Evolutionary conservation across 805 yeast genomes (phyloP).

Genomic region (Metschnikowia aberdeeniae): DNA sequence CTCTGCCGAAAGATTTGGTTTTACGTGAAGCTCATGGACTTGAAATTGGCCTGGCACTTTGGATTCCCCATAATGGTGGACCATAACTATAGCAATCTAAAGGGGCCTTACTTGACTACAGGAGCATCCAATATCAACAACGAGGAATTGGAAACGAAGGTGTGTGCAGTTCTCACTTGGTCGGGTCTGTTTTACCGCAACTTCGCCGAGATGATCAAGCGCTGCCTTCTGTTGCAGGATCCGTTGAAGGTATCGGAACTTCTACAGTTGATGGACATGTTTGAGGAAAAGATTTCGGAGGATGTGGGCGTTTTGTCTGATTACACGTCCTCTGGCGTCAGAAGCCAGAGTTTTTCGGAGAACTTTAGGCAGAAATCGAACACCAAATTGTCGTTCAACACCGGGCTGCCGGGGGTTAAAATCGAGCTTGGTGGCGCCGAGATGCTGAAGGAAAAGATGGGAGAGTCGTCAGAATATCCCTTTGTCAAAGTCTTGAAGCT

Average conservation of each 20-base stretch:
- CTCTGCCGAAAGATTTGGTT: conserved; percentile 15
- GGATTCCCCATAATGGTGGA: conserved; percentile 33
- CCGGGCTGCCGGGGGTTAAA: conserved; percentile 4
- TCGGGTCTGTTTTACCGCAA: conserved; percentile 21
- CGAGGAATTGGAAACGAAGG: conserved; percentile 33
- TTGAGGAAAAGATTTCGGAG: conserved; percentile 5
- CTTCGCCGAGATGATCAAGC: conserved; percentile 27
- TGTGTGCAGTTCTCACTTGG: conserved; percentile 13
- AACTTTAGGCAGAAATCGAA: not conserved
- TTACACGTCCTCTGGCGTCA: not conserved
- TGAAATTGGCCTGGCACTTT: conserved; percentile 33
- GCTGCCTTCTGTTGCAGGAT: conserved; percentile 38
- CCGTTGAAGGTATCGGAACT: conserved; percentile 37
- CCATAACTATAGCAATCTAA: conserved; percentile 28
- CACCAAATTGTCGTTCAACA: not conserved
- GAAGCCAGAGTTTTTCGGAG: not conserved
- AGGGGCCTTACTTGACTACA: conserved; percentile 27
- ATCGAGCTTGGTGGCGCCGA: conserved; percentile 1
- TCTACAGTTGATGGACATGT: conserved; percentile 15
- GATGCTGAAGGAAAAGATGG: conserved; percentile 2
- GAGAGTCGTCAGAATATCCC: conserved; percentile 2
- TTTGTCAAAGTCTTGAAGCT: conserved; percentile 17
- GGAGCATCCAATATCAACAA: conserved; percentile 35
- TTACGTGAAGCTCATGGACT: conserved; percentile 26
- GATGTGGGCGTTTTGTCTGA: conserved; percentile 6